A percentile compares a stretch with the other conserved stretches of the same genome.
Conservation (phyloP, 2,329 filamentous ascomycete genomes). For the Colletotrichum costaricense region DNA sequence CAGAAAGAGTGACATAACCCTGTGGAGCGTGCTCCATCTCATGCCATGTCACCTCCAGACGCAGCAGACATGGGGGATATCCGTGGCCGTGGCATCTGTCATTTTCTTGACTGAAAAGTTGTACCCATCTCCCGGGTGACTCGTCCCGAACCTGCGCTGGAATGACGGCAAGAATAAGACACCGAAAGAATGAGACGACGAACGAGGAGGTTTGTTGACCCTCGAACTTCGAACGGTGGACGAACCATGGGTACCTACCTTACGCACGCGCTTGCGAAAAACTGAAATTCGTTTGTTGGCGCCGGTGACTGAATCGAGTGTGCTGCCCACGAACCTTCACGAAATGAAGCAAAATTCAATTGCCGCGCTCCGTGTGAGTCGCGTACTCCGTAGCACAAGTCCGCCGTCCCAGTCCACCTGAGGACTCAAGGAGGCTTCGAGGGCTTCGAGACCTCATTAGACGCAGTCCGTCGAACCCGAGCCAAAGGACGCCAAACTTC, state of each 20-base stretch:
- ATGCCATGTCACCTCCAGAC: neutral
- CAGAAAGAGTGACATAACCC: conserved; percentile 27
- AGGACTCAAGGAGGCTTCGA: neutral
- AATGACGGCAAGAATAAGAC: neutral
- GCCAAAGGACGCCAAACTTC: neutral
- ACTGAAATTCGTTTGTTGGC: neutral
- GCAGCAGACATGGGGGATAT: conserved; percentile 1
- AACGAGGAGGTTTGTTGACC: neutral
- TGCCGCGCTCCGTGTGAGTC: neutral
- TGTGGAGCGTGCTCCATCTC: conserved; percentile 18
- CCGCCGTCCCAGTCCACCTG: too few species aligned
- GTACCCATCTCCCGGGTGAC: neutral
- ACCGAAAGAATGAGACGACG: neutral
- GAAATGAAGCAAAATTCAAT: neutral
- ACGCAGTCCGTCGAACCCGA: neutral
- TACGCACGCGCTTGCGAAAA: neutral
- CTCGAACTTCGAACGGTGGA: neutral
- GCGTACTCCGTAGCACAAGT: neutral
- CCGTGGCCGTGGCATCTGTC: neutral
- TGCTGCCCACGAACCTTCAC: neutral
- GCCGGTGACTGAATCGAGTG: neutral
- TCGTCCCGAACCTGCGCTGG: neutral
- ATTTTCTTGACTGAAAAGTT: neutral
- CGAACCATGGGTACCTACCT: too few species aligned
- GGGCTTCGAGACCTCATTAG: conserved; percentile 12